phyloP scores from a whole-genome alignment of 225 moss, liverwort and hornwort species.

The Neckera pumila region DNA sequence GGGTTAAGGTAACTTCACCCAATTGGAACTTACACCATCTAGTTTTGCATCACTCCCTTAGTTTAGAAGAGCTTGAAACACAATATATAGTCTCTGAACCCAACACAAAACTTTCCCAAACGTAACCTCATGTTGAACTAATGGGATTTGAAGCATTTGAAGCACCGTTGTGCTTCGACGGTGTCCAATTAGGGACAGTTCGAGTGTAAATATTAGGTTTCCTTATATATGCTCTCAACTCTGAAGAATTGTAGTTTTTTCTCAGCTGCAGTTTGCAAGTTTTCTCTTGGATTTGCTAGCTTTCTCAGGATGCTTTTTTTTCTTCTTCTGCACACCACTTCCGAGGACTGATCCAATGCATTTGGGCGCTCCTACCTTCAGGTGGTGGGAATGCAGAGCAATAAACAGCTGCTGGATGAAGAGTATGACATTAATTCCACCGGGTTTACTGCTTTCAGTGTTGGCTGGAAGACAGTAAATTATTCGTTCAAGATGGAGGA shows the following conservation, averaged over 20 bases:
- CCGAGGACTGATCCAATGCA: neutral
- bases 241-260: neutral
- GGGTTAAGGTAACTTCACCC: neutral
- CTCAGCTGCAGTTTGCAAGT: no score
- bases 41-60: no score
- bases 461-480: conserved; percentile 50
- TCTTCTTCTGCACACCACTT: neutral
- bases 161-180: no score
- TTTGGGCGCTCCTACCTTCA: neutral
- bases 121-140: no score
- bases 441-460: conserved; percentile 12
- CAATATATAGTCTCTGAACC: neutral
- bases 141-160: neutral
- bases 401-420: neutral
- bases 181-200: neutral
- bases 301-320: neutral
- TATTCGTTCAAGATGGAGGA: conserved; percentile 16
- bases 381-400: conserved; percentile 8
- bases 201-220: neutral
- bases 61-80: neutral
- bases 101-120: neutral
- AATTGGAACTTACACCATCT: no score
- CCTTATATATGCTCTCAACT: no score
- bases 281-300: neutral
- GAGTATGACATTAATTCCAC: conserved; percentile 5